Evolutionary conservation across 1,284 basidiomycete species (phyloP).

Genomic region (Rhodotorula mucilaginosa): DNA sequence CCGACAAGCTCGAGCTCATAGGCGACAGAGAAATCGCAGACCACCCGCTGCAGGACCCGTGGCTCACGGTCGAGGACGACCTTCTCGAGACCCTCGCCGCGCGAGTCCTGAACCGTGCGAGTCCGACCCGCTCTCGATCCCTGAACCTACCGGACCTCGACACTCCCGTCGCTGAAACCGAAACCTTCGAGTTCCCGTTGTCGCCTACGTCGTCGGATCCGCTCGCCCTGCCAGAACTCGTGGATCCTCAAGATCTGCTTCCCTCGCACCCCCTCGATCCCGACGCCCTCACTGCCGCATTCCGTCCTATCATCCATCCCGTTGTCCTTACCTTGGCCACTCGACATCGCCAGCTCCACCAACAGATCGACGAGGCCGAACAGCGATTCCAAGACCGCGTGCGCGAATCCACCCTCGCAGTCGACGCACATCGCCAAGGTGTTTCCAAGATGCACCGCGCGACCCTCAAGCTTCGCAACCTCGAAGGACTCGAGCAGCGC

Average conservation of each 20-base stretch:
- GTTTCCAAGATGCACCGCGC: constrained; percentile 2
- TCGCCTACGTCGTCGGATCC: constrained; percentile 20
- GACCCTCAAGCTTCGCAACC: constrained; percentile 14
- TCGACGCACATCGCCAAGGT: constrained; percentile 10
- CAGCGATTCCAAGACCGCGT: constrained; percentile 21
- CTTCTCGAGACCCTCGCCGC: constrained; percentile 18
- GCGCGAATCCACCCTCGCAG: constrained; percentile 15
- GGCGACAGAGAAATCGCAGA: not conserved
- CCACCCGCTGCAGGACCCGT: constrained; percentile 12
- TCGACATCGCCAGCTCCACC: constrained; percentile 2
- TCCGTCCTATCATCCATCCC: constrained; percentile 15
- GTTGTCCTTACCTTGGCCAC: constrained; percentile 15
- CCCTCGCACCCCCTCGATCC: not conserved
- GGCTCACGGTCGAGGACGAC: constrained; percentile 22
- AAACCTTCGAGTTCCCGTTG: constrained; percentile 4
- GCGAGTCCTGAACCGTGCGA: constrained; percentile 9
- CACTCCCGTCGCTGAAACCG: not conserved
- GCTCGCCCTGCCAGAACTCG: not conserved
- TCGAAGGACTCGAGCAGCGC: constrained; percentile 14
- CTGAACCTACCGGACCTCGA: constrained; percentile 1
- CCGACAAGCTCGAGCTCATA: not conserved
- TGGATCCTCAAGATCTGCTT: not conserved
- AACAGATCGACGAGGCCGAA: constrained; percentile 4
- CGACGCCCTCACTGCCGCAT: not conserved
- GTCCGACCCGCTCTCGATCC: not conserved